Evolutionary conservation across 306 rosid species (phyloP).

Genomic region (Pueraria montana): DNA sequence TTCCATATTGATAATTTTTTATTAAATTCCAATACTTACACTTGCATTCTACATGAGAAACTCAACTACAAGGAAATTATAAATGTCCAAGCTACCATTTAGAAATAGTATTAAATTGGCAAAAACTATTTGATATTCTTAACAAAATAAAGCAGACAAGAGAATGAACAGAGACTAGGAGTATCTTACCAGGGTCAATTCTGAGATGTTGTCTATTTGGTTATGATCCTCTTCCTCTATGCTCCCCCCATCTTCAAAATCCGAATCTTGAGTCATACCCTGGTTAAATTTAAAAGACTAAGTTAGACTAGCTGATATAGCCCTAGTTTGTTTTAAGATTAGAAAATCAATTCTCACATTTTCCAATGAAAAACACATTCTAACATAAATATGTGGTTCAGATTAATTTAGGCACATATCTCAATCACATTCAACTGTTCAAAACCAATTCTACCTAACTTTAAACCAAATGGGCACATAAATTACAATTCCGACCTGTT

Average conservation of each 20-base stretch:
- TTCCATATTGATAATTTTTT: conserved; percentile 18
- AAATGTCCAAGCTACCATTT: background rate
- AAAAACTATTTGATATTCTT: conserved; percentile 29
- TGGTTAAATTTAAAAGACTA: conserved; percentile 48
- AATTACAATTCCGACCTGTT: conserved; percentile 18
- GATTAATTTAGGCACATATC: background rate
- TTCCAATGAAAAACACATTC: background rate
- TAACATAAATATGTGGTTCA: background rate
- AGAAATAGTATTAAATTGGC: conserved; percentile 17
- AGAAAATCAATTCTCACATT: background rate
- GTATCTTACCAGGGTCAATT: conserved; percentile 61
- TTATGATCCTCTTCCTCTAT: background rate
- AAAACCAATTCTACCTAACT: background rate
- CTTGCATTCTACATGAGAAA: background rate
- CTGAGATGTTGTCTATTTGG: conserved; percentile 54
- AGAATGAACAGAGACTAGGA: conserved; percentile 25
- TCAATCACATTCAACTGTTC: background rate
- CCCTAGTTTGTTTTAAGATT: background rate
- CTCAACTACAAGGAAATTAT: background rate
- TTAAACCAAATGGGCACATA: conserved; percentile 4
- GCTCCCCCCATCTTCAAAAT: conserved; percentile 45
- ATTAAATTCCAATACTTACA: conserved; percentile 29
- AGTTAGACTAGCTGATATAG: conserved; percentile 29
- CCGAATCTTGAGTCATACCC: conserved; percentile 69
- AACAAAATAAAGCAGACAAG: conserved; percentile 25